Conservation (phyloP, 495 filamentous ascomycete genomes). For the Lophiostoma macrostomum region DNA sequence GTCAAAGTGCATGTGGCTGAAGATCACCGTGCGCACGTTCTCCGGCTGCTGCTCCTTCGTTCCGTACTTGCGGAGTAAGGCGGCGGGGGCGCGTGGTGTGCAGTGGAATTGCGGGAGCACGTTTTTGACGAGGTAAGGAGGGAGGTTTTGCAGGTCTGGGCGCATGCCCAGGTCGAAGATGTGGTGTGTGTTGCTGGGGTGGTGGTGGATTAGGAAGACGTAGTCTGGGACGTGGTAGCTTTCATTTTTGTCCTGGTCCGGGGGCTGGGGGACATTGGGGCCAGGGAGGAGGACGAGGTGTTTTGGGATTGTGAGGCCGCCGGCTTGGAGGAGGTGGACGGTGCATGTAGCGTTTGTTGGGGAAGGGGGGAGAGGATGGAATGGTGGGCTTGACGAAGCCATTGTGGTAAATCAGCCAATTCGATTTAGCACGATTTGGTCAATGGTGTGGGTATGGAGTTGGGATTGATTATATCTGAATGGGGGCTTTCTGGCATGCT, state of each 20-base stretch:
- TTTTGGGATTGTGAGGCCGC: slow-evolving; percentile 10
- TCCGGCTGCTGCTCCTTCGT: slow-evolving; percentile 12
- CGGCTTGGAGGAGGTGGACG: slow-evolving; percentile 25
- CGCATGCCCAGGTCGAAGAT: slow-evolving; percentile 29
- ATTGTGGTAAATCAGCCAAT: too few relatives aligned
- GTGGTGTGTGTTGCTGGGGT: slow-evolving; percentile 7
- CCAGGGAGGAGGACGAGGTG: slow-evolving; percentile 15
- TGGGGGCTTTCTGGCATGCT: too few relatives aligned
- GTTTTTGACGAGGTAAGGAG: slow-evolving; percentile 13
- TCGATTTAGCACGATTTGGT: too few relatives aligned
- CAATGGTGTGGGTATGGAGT: too few relatives aligned
- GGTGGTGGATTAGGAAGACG: slow-evolving; percentile 19
- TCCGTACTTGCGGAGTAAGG: slow-evolving; percentile 13
- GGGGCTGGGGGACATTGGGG: slow-evolving; percentile 1
- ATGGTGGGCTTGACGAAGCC: slow-evolving; percentile 10
- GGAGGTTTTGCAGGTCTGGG: slow-evolving; percentile 17
- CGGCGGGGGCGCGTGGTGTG: slow-evolving; percentile 1
- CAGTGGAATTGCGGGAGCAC: slow-evolving; percentile 8
- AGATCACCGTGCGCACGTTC: slow-evolving; percentile 17
- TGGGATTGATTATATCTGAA: too few relatives aligned
- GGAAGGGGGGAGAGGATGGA: slow-evolving; percentile 16
- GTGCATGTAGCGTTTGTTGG: slow-evolving; percentile 14
- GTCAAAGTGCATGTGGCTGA: slow-evolving; percentile 26
- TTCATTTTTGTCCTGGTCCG: background rate
- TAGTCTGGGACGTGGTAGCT: slow-evolving; percentile 18